A percentile compares a stretch with the other conserved stretches of the same genome.
These are phyloP conservation scores for Diaporthe nobilis DNA, from an alignment of 2,329 filamentous ascomycete species.

Conservation along the genomic window DNA sequence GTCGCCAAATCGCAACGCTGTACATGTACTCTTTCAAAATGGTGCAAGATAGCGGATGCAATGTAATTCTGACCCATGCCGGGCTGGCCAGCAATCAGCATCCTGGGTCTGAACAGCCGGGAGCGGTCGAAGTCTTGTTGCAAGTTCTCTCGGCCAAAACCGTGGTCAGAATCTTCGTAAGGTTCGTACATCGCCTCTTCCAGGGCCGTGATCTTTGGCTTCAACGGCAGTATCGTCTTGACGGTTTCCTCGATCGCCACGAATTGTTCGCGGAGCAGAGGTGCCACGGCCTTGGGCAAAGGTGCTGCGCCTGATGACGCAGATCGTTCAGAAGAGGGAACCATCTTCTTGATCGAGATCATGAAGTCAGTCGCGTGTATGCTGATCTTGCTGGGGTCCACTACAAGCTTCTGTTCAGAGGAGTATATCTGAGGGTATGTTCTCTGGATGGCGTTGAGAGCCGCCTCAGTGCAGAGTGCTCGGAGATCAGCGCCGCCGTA, in stretches of 20 bases:
- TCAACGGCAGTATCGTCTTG: conserved; percentile 83
- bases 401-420: conserved; percentile 89
- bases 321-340: conserved; percentile 94
- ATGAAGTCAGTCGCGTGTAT: conserved; percentile 96
- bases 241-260: conserved; percentile 77
- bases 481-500: conserved; percentile 96
- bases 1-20: conserved; percentile 94
- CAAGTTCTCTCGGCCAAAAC: conserved; percentile 86
- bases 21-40: conserved; percentile 94
- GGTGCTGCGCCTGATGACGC: conserved; percentile 87
- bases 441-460: conserved; percentile 94
- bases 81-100: conserved; percentile 83
- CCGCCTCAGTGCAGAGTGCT: conserved; percentile 94
- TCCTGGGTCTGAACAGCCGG: conserved; percentile 87
- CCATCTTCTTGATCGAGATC: conserved; percentile 95
- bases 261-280: conserved; percentile 82
- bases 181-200: conserved; percentile 95
- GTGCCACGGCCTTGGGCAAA: conserved; percentile 83
- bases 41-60: conserved; percentile 85
- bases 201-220: conserved; percentile 88
- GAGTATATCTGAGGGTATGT: conserved; percentile 97
- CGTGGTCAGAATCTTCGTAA: conserved; percentile 83
- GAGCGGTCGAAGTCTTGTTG: conserved; percentile 86
- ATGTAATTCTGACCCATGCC: conserved; percentile 98
- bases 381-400: conserved; percentile 86